Percentiles rank a stretch among this genome's conserved stretches.
phyloP scores from a whole-genome alignment of 169 alveolate genomes.

The Plasmodium gonderi region DNA sequence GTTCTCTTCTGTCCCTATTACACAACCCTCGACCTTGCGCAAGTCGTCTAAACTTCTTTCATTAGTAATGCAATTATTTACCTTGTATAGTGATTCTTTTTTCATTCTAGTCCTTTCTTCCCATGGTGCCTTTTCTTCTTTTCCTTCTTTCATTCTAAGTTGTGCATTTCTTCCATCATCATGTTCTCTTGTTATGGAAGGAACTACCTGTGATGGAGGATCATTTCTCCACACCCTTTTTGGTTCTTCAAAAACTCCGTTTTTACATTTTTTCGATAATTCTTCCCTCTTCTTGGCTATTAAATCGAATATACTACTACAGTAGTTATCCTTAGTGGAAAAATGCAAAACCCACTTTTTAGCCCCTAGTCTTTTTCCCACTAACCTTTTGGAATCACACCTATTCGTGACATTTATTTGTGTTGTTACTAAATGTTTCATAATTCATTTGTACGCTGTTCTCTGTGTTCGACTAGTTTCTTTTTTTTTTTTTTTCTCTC shows the following conservation, averaged over 20 bases:
- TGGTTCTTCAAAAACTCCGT: not conserved
- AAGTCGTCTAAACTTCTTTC: not conserved
- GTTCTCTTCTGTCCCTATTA: not conserved
- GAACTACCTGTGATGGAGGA: not conserved
- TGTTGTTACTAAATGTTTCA: not conserved
- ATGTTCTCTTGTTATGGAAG: not conserved
- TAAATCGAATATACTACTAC: conserved; percentile 65
- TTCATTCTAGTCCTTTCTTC: not conserved
- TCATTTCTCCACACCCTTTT: not conserved
- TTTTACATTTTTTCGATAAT: not conserved
- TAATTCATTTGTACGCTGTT: not conserved
- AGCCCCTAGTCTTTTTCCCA: not conserved
- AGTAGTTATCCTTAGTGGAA: not conserved
- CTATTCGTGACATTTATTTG: not conserved
- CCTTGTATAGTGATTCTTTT: not conserved
- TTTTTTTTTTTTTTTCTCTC: not conserved
- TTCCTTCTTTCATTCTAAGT: not conserved
- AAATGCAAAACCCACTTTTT: not conserved
- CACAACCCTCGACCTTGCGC: not conserved
- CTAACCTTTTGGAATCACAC: not conserved
- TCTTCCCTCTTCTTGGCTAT: conserved; percentile 31
- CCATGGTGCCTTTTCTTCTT: no score
- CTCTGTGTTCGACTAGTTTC: no score
- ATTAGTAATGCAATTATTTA: no score
- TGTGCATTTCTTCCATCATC: not conserved